Base-by-base conservation (phyloP, 305 asterid genomes). In the Fraxinus ornus region DNA sequence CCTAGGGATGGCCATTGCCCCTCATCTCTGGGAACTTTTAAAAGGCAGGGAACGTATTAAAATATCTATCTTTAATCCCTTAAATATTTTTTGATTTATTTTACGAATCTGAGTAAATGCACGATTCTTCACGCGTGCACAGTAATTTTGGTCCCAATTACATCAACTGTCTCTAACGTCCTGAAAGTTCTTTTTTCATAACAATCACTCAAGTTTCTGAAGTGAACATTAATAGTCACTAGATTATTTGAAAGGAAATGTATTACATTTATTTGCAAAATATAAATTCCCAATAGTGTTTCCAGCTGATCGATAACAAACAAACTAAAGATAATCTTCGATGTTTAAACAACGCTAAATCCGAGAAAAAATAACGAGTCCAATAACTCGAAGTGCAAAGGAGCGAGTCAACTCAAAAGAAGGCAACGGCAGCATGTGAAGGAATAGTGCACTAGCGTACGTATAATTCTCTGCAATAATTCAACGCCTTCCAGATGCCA, bases 401-500 rank as follows among this genome's bases (percentile, higher is more conserved):
- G 7, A 66, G 26, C 30, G 30, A 9, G 36, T 24, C n/a, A 2
- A 26, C 36, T 66, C 3, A 2, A 66, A 10, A 26, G 17, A 66
- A 66, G 73, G 17, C 32, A 66, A 66, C 17, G 9, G n/a, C 35
- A 66, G 73, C 36, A 66, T 26, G 73, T 64, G 17, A 24, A 64
- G 73, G 73, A 64, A 24, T 24, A 55, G 66, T 57, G 35, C 73
- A 26, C 2, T 24, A 3, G 7, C 35, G 13, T 4, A 22, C 15
- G n/a, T 12, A 66, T 24, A 8, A 30, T 41, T 35, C 74, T 28
- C 0, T 35, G 7, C n/a, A 76, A 79, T 2, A 15, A 8, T 60
- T 89, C 75, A 95, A 82, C 92, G 93, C 91, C 98, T 92, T 0
- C 74, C 94, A 44, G 93, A 88, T 26, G 96, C 94, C 82, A 92